Conservation (phyloP, 768 basidiomycete genomes). For the Clitopilus passeckerianus region DNA sequence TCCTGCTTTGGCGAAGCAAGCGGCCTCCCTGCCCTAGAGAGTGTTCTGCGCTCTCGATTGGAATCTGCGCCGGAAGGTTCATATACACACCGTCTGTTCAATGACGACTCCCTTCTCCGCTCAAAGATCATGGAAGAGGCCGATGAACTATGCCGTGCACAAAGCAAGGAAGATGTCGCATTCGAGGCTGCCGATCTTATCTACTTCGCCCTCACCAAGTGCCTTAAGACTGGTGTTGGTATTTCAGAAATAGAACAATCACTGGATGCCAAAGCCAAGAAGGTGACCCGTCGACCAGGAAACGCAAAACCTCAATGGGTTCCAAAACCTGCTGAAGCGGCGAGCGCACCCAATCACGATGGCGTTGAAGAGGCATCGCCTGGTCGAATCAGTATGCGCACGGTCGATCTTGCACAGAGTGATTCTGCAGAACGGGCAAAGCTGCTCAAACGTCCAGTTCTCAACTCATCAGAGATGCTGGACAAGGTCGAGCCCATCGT, state of each 20-base stretch:
- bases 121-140: conserved; percentile 99
- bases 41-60: conserved; percentile 67
- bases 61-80: conserved; percentile 81
- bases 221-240: conserved; percentile 76
- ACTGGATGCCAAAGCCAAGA: conserved; percentile 80
- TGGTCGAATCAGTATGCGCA: conserved; percentile 73
- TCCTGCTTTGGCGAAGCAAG: conserved; percentile 85
- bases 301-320: conserved; percentile 88
- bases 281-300: conserved; percentile 82
- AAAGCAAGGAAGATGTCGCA: conserved; percentile 75
- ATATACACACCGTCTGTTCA: conserved; percentile 86
- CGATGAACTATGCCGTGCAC: conserved; percentile 87
- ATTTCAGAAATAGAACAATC: conserved; percentile 81
- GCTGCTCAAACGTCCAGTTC: conserved; percentile 84
- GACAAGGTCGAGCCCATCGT: conserved; percentile 93
- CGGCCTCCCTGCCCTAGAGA: conserved; percentile 82
- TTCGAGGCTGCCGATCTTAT: conserved; percentile 95
- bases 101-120: conserved; percentile 71
- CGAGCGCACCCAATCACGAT: conserved; percentile 14
- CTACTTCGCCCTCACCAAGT: conserved; percentile 88
- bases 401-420: conserved; percentile 48
- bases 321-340: conserved; percentile 18
- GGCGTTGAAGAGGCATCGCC: conserved; percentile 18
- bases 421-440: conserved; percentile 51
- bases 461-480: conserved; percentile 87